Conservation (phyloP, 306 rosid species). For the Acacia confusa region DNA sequence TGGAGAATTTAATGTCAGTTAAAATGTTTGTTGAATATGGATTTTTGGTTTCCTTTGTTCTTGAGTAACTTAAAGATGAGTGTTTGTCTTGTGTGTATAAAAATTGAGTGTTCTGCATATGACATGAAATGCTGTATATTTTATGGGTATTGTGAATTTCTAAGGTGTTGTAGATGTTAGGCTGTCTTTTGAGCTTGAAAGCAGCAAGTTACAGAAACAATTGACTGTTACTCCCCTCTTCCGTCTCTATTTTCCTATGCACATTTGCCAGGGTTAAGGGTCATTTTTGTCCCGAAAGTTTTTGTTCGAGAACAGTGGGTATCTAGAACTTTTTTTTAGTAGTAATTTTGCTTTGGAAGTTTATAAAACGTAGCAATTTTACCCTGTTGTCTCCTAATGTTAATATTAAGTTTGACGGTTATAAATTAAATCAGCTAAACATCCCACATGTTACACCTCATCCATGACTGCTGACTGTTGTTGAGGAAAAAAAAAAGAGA, state of each 20-base stretch:
- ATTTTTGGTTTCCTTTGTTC: slow-evolving; percentile 45
- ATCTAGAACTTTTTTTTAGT: fast-evolving
- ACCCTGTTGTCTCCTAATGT: too few species aligned
- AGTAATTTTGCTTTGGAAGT: fast-evolving
- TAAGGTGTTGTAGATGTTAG: slow-evolving; percentile 28
- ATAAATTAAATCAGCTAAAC: too few species aligned
- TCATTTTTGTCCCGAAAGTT: too few species aligned
- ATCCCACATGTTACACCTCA: too few species aligned
- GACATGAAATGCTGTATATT: slow-evolving; percentile 44
- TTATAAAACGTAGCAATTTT: too few species aligned
- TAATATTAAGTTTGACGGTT: too few species aligned
- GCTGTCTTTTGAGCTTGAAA: slow-evolving; percentile 28
- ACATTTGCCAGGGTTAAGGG: too few species aligned
- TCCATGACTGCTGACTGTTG: too few species aligned
- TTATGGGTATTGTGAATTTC: slow-evolving; percentile 30
- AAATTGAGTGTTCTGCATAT: slow-evolving; percentile 41
- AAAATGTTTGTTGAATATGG: slow-evolving; percentile 36
- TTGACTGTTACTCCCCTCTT: too few species aligned
- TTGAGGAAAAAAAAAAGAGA: too few species aligned
- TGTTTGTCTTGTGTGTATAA: slow-evolving; percentile 44
- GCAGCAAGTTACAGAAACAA: slow-evolving; percentile 7
- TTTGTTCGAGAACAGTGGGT: too few species aligned
- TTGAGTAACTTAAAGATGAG: slow-evolving; percentile 31
- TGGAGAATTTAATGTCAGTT: slow-evolving; percentile 59
- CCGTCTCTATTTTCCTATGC: neutral